Percentiles rank a stretch among this genome's conserved stretches.
These are phyloP conservation scores for Nannochloropsis gaditana DNA, from an alignment of 108 stramenopile species.

Conservation along the genomic window DNA sequence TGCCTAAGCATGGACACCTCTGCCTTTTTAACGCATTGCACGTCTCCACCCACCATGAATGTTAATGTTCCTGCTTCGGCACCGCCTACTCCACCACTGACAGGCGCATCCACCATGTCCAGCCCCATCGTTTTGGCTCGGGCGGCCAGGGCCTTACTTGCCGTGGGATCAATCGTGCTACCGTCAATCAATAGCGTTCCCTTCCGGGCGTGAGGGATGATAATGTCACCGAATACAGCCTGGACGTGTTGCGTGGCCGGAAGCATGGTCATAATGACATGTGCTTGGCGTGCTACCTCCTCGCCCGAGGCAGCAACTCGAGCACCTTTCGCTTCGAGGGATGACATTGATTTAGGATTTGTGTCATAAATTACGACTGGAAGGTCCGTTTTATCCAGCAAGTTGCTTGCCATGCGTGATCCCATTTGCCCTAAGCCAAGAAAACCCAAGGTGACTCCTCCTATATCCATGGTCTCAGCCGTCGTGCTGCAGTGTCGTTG, in stretches of 20 bases:
- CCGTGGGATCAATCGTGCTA: conserved; percentile 20
- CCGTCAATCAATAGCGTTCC: conserved; percentile 19
- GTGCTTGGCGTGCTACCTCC: background rate
- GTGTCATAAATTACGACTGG: background rate
- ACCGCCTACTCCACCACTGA: conserved; percentile 73
- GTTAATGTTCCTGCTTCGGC: conserved; percentile 74
- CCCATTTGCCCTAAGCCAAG: background rate
- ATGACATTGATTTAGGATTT: background rate
- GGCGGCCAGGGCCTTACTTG: conserved; percentile 11
- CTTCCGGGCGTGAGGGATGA: conserved; percentile 2
- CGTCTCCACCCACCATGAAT: conserved; percentile 75
- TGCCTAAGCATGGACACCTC: conserved; percentile 53
- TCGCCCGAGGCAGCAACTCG: background rate
- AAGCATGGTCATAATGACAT: conserved; percentile 18
- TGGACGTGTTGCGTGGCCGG: conserved; percentile 21
- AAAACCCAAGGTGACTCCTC: background rate
- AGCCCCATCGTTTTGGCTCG: conserved; percentile 28
- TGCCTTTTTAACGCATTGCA: conserved; percentile 45
- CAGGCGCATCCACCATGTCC: conserved; percentile 66
- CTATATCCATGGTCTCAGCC: too few relatives aligned
- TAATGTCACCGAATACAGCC: background rate
- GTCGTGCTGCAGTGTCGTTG: too few relatives aligned
- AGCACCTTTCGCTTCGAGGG: background rate
- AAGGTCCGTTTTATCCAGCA: background rate
- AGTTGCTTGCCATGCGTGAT: conserved; percentile 2